These are phyloP conservation scores for Sarocladium oryzae DNA, from an alignment of 2,329 filamentous ascomycete genomes.

Conservation along the genomic window DNA sequence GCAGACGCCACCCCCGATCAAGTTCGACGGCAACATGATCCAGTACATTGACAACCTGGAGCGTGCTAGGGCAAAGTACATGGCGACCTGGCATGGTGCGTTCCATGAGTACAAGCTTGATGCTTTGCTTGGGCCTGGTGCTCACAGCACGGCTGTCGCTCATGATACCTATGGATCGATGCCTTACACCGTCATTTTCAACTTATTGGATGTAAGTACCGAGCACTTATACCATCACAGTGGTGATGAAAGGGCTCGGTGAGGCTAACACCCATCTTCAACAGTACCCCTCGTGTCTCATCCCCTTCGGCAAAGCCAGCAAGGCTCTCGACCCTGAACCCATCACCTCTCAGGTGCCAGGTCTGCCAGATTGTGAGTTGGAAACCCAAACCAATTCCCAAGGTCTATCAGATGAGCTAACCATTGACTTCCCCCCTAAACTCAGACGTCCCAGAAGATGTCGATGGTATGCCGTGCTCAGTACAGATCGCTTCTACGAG, in stretches of 20 bases:
- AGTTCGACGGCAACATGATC: background rate
- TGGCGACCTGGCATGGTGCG: background rate
- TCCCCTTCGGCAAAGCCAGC: background rate
- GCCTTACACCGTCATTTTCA: background rate
- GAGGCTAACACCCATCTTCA: background rate
- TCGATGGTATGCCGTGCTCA: background rate
- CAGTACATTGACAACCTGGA: background rate
- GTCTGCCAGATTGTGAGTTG: conserved; percentile 1
- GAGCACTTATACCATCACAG: background rate
- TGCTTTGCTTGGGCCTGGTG: background rate
- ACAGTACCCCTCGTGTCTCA: background rate
- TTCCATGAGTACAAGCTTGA: background rate
- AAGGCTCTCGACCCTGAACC: background rate
- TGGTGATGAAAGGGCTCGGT: background rate
- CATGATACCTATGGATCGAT: background rate
- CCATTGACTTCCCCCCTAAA: background rate
- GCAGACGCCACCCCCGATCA: background rate
- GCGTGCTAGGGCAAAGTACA: background rate
- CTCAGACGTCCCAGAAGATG: background rate
- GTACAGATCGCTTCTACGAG: background rate
- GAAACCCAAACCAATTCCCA: background rate
- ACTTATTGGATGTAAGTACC: background rate
- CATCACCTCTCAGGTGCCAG: background rate
- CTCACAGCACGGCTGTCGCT: conserved; percentile 1
- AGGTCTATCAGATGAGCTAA: background rate